Evolutionary conservation across 2,329 filamentous ascomycete species (phyloP), one percentile per base, ranked within the genome.

Genomic region (Fusarium citri): DNA sequence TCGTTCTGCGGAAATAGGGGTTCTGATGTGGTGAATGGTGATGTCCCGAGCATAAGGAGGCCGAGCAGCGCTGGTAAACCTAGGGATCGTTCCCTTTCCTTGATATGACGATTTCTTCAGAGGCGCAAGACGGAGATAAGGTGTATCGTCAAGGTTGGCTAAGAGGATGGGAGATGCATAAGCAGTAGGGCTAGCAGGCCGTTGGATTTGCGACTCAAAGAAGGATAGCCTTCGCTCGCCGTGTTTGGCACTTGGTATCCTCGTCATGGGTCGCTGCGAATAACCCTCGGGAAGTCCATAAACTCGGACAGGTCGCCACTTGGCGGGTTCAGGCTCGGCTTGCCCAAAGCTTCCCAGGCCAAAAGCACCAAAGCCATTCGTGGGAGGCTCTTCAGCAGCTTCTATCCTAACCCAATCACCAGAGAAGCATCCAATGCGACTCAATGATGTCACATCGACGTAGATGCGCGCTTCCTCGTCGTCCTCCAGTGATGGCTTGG

Each of bases 381-480:
- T 82, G 23, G 87, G 91, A 63, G 93, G 92, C 76, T 94, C 93
- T 70, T 92, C 87, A 0, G 92, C 87, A 8, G 89, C 86, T 80
- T 97, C 94, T 14, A 98, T 85, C 23, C 92, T 90, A 14, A 97
- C 94, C 96, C 96, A 99, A 77, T 99, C 96, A 30, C 96, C 96
- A 1, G 95, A 98, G 77, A 99, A 99, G 79, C 95, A 98, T 18
- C 95, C 94, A 56, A 99, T 91, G 72, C 94, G 94, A 16, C 93
- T 91, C 22, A 99, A 81, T 2, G 93, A 93, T 60, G 89, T 91
- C 10, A 97, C 91, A 74, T 98, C 94, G 8, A 99, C 94, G 75
- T 95, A 99, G 3, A 98, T 87, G 49, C 96, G 90, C 3, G 93
- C 91, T 73, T 97, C 92, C 70, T 97, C 94, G 66, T 99, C 96